A percentile compares a stretch with the other conserved stretches of the same genome.
These are phyloP conservation scores for Coemansia interrupta DNA, from an alignment of 192 early-diverging fungal species.

Conservation along the genomic window DNA sequence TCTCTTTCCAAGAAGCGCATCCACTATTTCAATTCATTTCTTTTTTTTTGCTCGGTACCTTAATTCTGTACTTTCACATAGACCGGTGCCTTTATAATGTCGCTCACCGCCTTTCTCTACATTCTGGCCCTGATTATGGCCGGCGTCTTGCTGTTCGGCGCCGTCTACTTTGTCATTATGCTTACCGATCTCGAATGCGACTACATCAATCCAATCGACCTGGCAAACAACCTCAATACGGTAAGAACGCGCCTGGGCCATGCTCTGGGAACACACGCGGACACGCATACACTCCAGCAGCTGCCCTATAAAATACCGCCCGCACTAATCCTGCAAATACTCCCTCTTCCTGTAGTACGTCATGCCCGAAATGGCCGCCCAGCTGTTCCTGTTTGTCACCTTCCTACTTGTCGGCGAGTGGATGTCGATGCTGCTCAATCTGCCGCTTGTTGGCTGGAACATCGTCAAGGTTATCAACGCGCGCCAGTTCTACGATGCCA, in stretches of 20 bases:
- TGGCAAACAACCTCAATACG: constrained; percentile 93
- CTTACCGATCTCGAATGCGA: constrained; percentile 89
- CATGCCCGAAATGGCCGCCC: constrained; percentile 85
- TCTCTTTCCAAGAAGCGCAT: background rate
- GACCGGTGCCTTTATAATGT: constrained; percentile 19
- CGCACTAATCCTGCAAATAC: background rate
- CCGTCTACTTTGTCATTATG: constrained; percentile 91
- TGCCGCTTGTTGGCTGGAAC: constrained; percentile 84
- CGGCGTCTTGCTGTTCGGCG: constrained; percentile 86
- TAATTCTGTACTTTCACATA: background rate
- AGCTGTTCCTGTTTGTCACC: constrained; percentile 74
- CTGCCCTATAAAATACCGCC: background rate
- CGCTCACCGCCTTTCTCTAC: constrained; percentile 60
- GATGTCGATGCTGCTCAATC: constrained; percentile 79
- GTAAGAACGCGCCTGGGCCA: constrained; percentile 45
- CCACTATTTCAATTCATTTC: background rate
- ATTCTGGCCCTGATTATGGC: constrained; percentile 91
- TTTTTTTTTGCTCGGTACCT: background rate
- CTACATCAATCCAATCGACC: constrained; percentile 99
- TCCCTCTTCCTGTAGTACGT: constrained; percentile 69
- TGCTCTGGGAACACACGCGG: background rate
- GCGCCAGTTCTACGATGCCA: constrained; percentile 94
- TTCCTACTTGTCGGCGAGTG: constrained; percentile 88
- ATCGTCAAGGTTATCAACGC: constrained; percentile 78
- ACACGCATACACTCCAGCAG: background rate